Conservation (phyloP, 179 eudicot genomes). For the Beta lomatogona region DNA sequence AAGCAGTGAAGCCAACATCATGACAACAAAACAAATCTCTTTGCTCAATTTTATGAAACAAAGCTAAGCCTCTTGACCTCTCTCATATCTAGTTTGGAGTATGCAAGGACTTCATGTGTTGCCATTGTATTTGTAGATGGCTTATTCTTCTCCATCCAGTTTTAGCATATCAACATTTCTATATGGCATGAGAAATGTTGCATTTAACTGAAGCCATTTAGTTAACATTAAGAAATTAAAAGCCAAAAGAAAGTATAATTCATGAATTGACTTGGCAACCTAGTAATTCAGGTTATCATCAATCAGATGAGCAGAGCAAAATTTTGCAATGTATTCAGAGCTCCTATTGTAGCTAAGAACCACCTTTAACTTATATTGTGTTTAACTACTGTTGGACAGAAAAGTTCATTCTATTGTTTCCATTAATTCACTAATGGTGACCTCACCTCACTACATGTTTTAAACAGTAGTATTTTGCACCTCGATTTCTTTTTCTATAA, state of each 20-base stretch:
- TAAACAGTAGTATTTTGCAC: neutral
- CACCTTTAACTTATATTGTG: neutral
- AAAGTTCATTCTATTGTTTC: neutral
- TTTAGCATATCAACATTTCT: neutral
- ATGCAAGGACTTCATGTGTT: neutral
- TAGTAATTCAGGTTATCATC: neutral
- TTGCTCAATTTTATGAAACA: neutral
- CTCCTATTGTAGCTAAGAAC: neutral
- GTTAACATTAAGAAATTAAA: neutral
- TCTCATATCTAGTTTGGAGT: neutral
- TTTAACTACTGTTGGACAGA: neutral
- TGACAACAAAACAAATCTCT: neutral
- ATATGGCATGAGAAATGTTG: neutral
- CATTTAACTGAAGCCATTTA: neutral
- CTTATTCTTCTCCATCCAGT: no score
- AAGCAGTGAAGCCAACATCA: neutral
- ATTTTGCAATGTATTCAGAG: neutral
- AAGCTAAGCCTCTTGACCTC: neutral
- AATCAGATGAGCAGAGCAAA: neutral
- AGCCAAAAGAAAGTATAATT: neutral
- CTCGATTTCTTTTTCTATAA: neutral
- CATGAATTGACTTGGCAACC: neutral
- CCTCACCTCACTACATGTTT: neutral
- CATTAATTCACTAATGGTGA: neutral
- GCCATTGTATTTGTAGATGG: neutral